Base-by-base conservation (phyloP, 257 asterid species). In the Petrea volubilis region DNA sequence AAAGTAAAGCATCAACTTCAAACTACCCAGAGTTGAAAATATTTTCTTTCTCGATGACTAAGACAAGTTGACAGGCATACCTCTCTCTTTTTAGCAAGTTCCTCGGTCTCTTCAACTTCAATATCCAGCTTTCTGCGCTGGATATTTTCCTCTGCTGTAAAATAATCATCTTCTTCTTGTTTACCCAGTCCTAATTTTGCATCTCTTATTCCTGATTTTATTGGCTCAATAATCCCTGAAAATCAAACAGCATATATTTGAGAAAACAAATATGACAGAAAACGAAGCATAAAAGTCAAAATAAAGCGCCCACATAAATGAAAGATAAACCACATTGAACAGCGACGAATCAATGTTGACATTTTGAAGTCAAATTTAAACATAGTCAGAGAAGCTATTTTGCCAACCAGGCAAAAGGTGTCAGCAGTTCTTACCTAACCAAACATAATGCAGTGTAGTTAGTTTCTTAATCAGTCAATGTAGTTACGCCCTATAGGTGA, bases 81-180 rank as follows among this genome's bases (percentile, higher is more conserved):
- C 98, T 95, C 99, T 78, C 99, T 86, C 86, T 92, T 95, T 80
- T 88, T 95, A 2, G 86, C 90, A 60, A 92, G 85, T 80, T 95
- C 99, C 79, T 85, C 94, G 2, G 98, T 90, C 82, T 84, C 99
- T 84, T 90, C 98, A 66, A 92, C 82, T 83, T 95, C 99, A 38
- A 92, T 86, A 69, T 92, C 99, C 82, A 95, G 85, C 87, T 86
- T 95, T 74, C 82, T 85, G 21, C 99, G 87, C 89, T 92, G 99
- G 75, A 95, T 95, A 74, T 95, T 95, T 87, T 92, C 98, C 85
- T 95, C 99, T 43, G 98, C 95, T 34, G 98, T 92, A 81, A 85
- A 95, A 74, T 76, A 95, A 81, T 95, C 99, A 74, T 92, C 99
- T 83, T 95, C 92, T 69, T 95, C 99, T 90, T 95, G 99, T 77